Evolutionary conservation across 2,329 filamentous ascomycete genomes (phyloP).

Genomic region (Trichoderma hamatum): DNA sequence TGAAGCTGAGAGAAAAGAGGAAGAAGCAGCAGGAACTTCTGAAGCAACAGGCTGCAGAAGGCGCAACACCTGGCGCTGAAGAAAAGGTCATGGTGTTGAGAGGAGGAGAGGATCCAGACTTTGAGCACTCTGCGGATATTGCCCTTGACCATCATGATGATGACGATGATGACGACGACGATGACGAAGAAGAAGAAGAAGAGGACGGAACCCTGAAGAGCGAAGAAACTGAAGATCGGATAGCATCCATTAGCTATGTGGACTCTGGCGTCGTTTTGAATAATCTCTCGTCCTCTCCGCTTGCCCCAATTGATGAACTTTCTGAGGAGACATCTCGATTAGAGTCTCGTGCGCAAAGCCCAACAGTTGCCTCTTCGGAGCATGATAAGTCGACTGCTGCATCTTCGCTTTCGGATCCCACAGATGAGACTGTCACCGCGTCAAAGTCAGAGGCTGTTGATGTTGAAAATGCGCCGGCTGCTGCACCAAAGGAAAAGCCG

Average conservation of each 20-base stretch:
- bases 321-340: conserved; percentile 54
- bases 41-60: conserved; percentile 5
- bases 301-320: conserved; percentile 49
- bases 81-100: conserved; percentile 27
- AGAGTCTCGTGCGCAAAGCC: conserved; percentile 63
- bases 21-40: conserved; percentile 43
- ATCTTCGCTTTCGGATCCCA: conserved; percentile 65
- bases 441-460: not conserved
- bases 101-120: conserved; percentile 25
- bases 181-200: conserved; percentile 1
- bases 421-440: conserved; percentile 55
- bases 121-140: conserved; percentile 24
- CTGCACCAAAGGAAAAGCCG: not conserved
- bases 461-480: not conserved
- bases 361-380: conserved; percentile 54
- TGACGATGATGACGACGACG: conserved; percentile 7
- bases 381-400: conserved; percentile 63
- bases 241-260: conserved; percentile 48
- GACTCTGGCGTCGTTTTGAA: conserved; percentile 62
- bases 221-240: conserved; percentile 33
- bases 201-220: conserved; percentile 28
- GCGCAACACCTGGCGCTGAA: not conserved
- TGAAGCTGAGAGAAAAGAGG: conserved; percentile 86
- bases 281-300: conserved; percentile 43
- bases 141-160: conserved; percentile 25